Evolutionary conservation across 176 grass and related monocot species (phyloP).

Genomic region (Aegilops umbellulata): DNA sequence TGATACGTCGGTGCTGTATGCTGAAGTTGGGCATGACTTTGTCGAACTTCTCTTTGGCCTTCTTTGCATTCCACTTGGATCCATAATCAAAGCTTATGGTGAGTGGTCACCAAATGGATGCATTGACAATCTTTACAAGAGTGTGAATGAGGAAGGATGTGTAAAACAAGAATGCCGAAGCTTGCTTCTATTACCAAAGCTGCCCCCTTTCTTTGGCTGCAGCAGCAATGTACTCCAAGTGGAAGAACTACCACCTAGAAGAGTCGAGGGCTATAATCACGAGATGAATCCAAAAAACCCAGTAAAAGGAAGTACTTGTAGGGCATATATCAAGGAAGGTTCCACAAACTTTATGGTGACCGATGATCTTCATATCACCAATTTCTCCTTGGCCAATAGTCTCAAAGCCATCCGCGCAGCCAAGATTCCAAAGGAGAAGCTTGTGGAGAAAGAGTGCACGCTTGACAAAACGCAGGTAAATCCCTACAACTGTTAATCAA

Average conservation of each 20-base stretch:
- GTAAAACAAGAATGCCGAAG: background rate
- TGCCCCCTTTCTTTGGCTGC: background rate
- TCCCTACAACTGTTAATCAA: background rate
- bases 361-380: background rate
- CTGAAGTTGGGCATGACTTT: background rate
- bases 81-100: background rate
- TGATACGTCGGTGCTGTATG: background rate
- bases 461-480: slow-evolving; percentile 14
- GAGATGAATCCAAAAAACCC: background rate
- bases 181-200: background rate
- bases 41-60: background rate
- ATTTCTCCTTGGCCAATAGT: background rate
- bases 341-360: slow-evolving; percentile 4
- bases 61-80: background rate
- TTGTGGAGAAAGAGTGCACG: slow-evolving; percentile 14
- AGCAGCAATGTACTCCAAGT: background rate
- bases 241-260: background rate
- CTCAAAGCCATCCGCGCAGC: background rate
- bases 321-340: background rate
- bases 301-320: background rate
- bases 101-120: background rate
- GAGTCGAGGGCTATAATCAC: background rate
- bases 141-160: background rate
- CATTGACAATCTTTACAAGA: background rate
- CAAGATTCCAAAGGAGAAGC: background rate